Evolutionary conservation across 352 stramenopile genomes (phyloP).

Genomic region (Phytophthora macrochlamydospora): DNA sequence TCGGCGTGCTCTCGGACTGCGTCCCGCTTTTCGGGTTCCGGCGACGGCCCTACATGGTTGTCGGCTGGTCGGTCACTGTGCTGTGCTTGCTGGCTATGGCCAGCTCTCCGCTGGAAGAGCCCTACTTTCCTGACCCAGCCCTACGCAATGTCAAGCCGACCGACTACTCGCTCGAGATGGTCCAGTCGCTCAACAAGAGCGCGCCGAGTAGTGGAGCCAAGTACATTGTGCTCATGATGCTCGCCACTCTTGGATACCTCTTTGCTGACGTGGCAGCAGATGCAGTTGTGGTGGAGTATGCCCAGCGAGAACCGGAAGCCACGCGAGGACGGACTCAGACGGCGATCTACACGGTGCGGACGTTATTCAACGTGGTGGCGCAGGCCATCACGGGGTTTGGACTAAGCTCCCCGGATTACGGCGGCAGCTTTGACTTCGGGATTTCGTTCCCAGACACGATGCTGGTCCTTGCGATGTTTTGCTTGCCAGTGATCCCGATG

Average conservation of each 20-base stretch:
- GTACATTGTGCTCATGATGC: constrained; percentile 59
- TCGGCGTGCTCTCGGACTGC: constrained; percentile 56
- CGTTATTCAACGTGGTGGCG: constrained; percentile 46
- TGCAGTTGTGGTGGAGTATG: constrained; percentile 58
- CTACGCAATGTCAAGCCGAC: constrained; percentile 39
- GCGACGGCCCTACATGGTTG: constrained; percentile 57
- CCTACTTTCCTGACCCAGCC: constrained; percentile 44
- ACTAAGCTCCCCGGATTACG: constrained; percentile 48
- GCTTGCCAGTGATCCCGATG: constrained; percentile 49
- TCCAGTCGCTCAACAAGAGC: constrained; percentile 38
- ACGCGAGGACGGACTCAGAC: constrained; percentile 62
- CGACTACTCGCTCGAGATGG: constrained; percentile 35
- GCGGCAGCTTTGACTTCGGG: constrained; percentile 50
- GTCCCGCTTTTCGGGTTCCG: constrained; percentile 54
- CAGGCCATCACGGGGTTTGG: constrained; percentile 45
- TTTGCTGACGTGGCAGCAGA: constrained; percentile 61
- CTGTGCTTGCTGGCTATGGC: constrained; percentile 48
- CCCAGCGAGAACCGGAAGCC: constrained; percentile 55
- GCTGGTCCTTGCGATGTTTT: constrained; percentile 42
- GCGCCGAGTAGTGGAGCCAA: constrained; percentile 45
- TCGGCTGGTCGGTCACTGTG: constrained; percentile 50
- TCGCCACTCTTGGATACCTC: constrained; percentile 56
- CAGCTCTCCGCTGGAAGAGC: constrained; percentile 28
- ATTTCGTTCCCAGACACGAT: constrained; percentile 46
- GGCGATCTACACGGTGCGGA: constrained; percentile 52